A percentile compares a stretch with the other conserved stretches of the same genome.
Conservation (phyloP, 352 stramenopile species). For the Phytopythium montanum region DNA sequence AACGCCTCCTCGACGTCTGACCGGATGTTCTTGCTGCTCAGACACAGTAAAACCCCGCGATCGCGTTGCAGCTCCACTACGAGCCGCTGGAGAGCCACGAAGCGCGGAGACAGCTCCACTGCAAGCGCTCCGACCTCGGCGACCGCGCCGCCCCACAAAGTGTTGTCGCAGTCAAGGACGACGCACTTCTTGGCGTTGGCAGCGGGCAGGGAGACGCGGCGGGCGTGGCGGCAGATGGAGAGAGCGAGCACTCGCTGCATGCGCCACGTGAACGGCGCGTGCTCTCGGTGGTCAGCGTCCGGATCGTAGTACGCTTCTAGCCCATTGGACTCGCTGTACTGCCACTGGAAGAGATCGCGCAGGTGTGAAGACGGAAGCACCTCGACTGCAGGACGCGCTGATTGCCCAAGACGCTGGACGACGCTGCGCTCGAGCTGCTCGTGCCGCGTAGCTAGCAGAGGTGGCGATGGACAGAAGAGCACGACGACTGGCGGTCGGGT, state of each 20-base stretch:
- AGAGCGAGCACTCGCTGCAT: slow-evolving; percentile 59
- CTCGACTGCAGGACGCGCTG: slow-evolving; percentile 25
- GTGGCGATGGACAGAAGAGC: slow-evolving; percentile 31
- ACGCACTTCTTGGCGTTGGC: slow-evolving; percentile 59
- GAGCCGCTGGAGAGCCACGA: slow-evolving; percentile 60
- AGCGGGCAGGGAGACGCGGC: slow-evolving; percentile 27
- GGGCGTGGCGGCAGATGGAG: slow-evolving; percentile 43
- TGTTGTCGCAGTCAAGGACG: slow-evolving; percentile 79
- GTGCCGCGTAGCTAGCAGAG: slow-evolving; percentile 4
- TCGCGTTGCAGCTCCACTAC: slow-evolving; percentile 36
- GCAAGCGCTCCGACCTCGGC: slow-evolving; percentile 42
- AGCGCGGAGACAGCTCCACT: slow-evolving; percentile 34
- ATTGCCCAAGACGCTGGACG: slow-evolving; percentile 11
- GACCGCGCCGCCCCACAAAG: slow-evolving; percentile 60
- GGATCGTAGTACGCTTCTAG: slow-evolving; percentile 36
- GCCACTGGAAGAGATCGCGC: slow-evolving; percentile 24
- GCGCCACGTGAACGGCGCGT: slow-evolving; percentile 58
- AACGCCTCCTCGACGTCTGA: slow-evolving; percentile 56
- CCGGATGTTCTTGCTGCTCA: slow-evolving; percentile 70
- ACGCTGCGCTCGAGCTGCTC: slow-evolving; percentile 13
- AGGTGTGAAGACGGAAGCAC: slow-evolving; percentile 21
- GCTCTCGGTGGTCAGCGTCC: slow-evolving; percentile 43
- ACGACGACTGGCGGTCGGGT: slow-evolving; percentile 25
- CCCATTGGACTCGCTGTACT: slow-evolving; percentile 6
- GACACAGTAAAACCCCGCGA: slow-evolving; percentile 44